Percentiles rank a stretch among this genome's conserved stretches.
Evolutionary conservation across 371 early-diverging fungal species (phyloP).

Genomic region (Actinomortierella ambigua): DNA sequence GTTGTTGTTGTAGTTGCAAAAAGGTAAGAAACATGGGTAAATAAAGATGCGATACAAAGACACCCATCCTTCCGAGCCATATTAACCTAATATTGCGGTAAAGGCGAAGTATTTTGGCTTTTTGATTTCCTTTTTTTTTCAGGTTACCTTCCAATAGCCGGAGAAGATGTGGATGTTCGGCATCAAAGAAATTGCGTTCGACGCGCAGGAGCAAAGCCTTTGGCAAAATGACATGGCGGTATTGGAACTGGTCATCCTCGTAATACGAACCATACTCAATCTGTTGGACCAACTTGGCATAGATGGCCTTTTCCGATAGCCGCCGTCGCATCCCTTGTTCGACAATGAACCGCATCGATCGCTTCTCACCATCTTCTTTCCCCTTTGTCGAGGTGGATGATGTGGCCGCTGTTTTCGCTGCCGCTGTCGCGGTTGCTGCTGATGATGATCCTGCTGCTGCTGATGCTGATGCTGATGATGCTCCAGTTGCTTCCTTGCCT

Average conservation of each 20-base stretch:
- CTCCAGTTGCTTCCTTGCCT: background rate
- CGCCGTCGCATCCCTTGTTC: background rate
- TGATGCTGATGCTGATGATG: background rate
- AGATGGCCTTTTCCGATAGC: background rate
- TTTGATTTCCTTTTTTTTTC: background rate
- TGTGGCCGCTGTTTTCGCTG: background rate
- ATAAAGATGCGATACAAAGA: background rate
- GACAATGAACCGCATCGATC: background rate
- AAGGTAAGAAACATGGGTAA: background rate
- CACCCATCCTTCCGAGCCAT: too few species aligned
- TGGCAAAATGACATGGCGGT: conserved; percentile 35
- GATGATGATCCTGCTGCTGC: conserved; percentile 7
- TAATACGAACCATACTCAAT: conserved; percentile 20
- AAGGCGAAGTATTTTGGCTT: background rate
- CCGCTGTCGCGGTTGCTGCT: background rate
- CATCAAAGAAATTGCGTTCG: background rate
- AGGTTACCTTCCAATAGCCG: conserved; percentile 18
- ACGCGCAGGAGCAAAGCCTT: conserved; percentile 17
- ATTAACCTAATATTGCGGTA: too few species aligned
- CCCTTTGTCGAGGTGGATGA: too few species aligned
- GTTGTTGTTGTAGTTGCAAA: too few species aligned
- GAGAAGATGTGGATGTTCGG: conserved; percentile 4
- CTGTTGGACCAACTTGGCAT: background rate
- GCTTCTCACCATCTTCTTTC: too few species aligned
- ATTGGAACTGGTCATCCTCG: conserved; percentile 19